Conservation (phyloP, 1,284 basidiomycete species). For the Ganoderma resinaceum region DNA sequence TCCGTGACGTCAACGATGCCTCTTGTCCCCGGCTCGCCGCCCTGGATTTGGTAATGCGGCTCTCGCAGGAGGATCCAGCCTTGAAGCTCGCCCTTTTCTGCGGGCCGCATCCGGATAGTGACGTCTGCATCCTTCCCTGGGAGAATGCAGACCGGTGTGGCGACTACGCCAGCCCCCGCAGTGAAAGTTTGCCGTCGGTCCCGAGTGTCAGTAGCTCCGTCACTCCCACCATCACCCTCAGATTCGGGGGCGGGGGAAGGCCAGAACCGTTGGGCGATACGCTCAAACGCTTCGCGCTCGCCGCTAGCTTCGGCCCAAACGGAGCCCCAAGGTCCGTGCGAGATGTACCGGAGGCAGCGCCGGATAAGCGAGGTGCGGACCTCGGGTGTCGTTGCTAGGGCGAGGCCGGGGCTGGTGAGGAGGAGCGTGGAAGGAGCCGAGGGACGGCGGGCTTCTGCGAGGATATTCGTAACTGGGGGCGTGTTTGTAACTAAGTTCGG, state of each 20-base stretch:
- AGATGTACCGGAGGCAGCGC: constrained; percentile 71
- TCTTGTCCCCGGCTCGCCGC: constrained; percentile 1
- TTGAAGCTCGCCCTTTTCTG: constrained; percentile 12
- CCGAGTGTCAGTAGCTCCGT: background rate
- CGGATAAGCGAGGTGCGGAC: constrained; percentile 58
- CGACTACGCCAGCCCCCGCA: constrained; percentile 67
- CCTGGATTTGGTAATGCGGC: constrained; percentile 20
- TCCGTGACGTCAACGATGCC: constrained; percentile 21
- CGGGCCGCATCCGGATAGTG: constrained; percentile 19
- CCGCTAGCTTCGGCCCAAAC: constrained; percentile 63
- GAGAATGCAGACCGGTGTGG: constrained; percentile 54
- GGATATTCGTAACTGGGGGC: constrained; percentile 37
- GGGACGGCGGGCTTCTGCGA: constrained; percentile 44
- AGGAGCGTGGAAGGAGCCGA: constrained; percentile 61
- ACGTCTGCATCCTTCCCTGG: constrained; percentile 11
- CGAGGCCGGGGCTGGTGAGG: constrained; percentile 47
- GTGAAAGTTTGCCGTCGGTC: constrained; percentile 40
- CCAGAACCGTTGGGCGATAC: constrained; percentile 58
- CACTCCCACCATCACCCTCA: background rate
- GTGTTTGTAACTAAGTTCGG: background rate
- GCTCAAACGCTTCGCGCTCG: constrained; percentile 49
- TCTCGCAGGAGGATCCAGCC: constrained; percentile 37
- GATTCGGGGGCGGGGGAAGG: background rate
- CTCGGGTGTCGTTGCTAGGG: constrained; percentile 43
- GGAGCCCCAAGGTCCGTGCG: constrained; percentile 78